phyloP scores from a whole-genome alignment of 164 flowering plant species.

The Berberis thunbergii region DNA sequence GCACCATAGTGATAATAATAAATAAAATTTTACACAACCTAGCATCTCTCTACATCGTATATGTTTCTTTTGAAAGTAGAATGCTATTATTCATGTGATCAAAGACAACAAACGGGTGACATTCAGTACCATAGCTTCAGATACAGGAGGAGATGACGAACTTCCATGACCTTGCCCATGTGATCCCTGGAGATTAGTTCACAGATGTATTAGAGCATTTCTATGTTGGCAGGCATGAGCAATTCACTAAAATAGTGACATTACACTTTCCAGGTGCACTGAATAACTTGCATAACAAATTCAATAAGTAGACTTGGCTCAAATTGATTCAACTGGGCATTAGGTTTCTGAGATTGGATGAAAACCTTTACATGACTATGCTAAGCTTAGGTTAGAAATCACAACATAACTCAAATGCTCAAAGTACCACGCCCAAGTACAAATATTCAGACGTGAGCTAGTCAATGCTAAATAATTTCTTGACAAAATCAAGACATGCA shows the following conservation, averaged over 20 bases:
- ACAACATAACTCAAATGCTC: not conserved
- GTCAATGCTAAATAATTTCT: not conserved
- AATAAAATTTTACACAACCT: no score
- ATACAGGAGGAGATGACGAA: constrained; percentile 33
- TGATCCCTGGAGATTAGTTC: constrained; percentile 31
- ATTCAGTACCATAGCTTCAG: constrained; percentile 22
- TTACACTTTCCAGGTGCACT: not conserved
- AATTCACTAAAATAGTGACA: no score
- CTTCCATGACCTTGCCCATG: constrained; percentile 32
- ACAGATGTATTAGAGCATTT: constrained; percentile 5
- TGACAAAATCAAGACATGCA: no score
- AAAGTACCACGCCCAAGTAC: not conserved
- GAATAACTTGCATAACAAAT: no score
- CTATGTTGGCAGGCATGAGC: not conserved
- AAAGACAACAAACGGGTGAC: not conserved
- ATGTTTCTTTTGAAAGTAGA: not conserved
- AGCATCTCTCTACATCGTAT: no score
- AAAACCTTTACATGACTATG: not conserved
- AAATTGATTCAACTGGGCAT: no score
- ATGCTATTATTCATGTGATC: not conserved
- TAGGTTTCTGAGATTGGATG: not conserved
- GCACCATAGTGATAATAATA: no score
- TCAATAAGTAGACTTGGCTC: no score
- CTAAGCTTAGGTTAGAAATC: not conserved
- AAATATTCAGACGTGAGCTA: no score